A percentile compares a stretch with the other conserved stretches of the same genome.
Evolutionary conservation across 1,139 yeast species (phyloP).

Genomic region (Scheffersomyces segobiensis): DNA sequence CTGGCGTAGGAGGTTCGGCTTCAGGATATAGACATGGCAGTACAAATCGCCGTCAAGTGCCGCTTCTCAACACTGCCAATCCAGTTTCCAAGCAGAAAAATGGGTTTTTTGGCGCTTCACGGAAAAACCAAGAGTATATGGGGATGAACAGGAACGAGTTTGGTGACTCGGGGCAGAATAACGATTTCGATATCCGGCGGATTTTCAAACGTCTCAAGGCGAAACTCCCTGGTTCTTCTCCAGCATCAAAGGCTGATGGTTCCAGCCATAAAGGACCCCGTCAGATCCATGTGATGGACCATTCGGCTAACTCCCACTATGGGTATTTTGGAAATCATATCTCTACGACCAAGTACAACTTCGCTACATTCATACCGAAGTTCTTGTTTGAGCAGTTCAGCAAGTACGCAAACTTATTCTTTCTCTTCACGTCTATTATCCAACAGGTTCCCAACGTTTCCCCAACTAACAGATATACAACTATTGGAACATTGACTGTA

Average conservation of each 20-base stretch:
- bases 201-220: conserved; percentile 48
- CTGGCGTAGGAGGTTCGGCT: background rate
- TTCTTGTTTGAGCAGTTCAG: conserved; percentile 95
- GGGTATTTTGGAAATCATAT: conserved; percentile 82
- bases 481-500: conserved; percentile 84
- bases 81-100: conserved; percentile 12
- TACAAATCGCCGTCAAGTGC: conserved; percentile 20
- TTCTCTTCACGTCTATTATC: conserved; percentile 85
- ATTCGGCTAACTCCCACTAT: conserved; percentile 50
- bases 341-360: conserved; percentile 94
- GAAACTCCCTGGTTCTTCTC: conserved; percentile 26
- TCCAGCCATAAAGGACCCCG: conserved; percentile 50
- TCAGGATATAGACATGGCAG: conserved; percentile 1
- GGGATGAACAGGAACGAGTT: conserved; percentile 11
- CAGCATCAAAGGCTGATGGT: conserved; percentile 5
- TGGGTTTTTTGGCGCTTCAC: conserved; percentile 13
- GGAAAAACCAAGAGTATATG: conserved; percentile 12
- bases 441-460: conserved; percentile 98
- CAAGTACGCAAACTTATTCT: conserved; percentile 93
- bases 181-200: conserved; percentile 58
- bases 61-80: conserved; percentile 23
- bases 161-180: conserved; percentile 6
- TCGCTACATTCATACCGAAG: conserved; percentile 91
- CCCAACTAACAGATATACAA: conserved; percentile 94
- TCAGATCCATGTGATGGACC: conserved; percentile 66